These are phyloP conservation scores for Diaporthe destruens DNA, from an alignment of 2,329 filamentous ascomycete genomes.

Conservation along the genomic window DNA sequence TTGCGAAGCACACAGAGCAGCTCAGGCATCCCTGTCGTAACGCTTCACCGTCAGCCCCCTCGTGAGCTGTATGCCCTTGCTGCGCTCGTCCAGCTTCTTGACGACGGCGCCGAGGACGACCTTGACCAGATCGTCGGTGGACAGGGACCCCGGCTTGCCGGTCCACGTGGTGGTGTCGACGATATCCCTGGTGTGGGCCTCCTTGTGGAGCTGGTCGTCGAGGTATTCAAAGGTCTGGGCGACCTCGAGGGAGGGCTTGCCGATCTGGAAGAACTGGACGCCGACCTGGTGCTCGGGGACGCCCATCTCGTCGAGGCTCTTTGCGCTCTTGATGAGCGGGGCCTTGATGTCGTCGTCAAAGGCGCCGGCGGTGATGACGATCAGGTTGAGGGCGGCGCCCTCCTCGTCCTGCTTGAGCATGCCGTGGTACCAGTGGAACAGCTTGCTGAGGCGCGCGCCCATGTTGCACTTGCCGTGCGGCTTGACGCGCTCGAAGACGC, in stretches of 20 bases:
- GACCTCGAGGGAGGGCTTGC: constrained; percentile 41
- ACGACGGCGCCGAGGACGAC: constrained; percentile 44
- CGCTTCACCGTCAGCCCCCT: constrained; percentile 33
- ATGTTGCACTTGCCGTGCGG: constrained; percentile 48
- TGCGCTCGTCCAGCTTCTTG: constrained; percentile 45
- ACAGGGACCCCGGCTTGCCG: constrained; percentile 40
- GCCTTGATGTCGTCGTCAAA: constrained; percentile 44
- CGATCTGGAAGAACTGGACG: constrained; percentile 45
- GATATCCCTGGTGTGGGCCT: constrained; percentile 43
- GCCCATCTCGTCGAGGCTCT: constrained; percentile 43
- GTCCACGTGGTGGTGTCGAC: constrained; percentile 43
- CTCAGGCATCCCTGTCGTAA: constrained; percentile 31
- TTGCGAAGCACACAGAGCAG: not conserved
- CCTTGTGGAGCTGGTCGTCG: constrained; percentile 45
- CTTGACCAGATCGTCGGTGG: constrained; percentile 44
- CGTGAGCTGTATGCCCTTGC: constrained; percentile 39
- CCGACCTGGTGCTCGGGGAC: constrained; percentile 45
- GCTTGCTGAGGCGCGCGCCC: constrained; percentile 46
- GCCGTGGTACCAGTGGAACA: constrained; percentile 48
- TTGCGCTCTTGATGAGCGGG: constrained; percentile 42
- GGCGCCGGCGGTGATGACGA: constrained; percentile 47
- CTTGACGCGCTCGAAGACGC: constrained; percentile 46
- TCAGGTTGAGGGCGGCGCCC: constrained; percentile 47
- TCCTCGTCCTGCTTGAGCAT: constrained; percentile 47
- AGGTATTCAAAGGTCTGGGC: constrained; percentile 43